Percentiles rank a stretch among this genome's conserved stretches.
Conservation (phyloP, 2,329 filamentous ascomycete species). For the Aspergillus sp. region DNA sequence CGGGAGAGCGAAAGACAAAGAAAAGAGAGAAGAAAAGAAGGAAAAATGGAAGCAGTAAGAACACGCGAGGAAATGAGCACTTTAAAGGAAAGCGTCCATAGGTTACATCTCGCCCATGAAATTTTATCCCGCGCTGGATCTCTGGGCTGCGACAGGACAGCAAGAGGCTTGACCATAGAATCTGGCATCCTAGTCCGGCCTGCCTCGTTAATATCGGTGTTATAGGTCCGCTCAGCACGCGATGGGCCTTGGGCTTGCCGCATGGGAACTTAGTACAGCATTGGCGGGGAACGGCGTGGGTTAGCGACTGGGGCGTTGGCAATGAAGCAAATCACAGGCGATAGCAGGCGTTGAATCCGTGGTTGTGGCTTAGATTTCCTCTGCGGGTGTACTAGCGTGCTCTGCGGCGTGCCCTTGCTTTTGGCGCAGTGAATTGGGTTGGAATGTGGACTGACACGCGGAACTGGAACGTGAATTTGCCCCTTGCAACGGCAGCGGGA, state of each 20-base stretch:
- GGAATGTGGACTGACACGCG: no score
- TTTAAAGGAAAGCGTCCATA: not conserved
- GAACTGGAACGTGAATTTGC: no score
- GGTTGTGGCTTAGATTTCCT: no score
- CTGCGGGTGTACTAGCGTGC: no score
- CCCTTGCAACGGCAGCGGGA: no score
- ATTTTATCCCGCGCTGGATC: not conserved
- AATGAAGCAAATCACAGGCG: no score
- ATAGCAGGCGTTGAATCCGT: no score
- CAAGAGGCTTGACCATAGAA: not conserved
- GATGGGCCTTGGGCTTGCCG: not conserved
- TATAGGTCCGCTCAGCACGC: not conserved
- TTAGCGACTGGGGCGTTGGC: not conserved
- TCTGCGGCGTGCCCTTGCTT: no score
- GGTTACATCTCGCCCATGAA: constrained; percentile 2
- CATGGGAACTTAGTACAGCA: not conserved
- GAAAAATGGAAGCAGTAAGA: not conserved
- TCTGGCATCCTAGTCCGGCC: not conserved
- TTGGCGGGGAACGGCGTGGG: not conserved
- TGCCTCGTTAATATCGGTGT: not conserved
- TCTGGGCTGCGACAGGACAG: constrained; percentile 1
- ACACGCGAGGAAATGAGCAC: not conserved
- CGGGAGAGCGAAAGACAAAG: not conserved
- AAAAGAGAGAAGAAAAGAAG: not conserved
- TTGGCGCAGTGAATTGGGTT: no score